phyloP scores from a whole-genome alignment of 1,139 yeast genomes.

The Candida albicans region DNA sequence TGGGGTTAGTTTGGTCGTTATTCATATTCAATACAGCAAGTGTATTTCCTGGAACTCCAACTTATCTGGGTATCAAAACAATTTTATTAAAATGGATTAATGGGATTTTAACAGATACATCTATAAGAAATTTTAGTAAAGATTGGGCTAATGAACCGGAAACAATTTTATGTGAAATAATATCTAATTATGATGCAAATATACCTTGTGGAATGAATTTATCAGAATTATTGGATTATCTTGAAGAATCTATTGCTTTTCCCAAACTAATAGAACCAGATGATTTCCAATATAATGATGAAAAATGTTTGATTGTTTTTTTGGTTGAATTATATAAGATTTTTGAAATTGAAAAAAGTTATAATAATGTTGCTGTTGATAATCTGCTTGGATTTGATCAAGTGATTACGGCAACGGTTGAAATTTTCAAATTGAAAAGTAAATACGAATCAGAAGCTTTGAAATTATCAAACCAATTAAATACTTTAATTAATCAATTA shows the following conservation, averaged over 20 bases:
- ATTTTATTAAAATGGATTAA: constrained; percentile 39
- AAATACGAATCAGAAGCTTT: constrained; percentile 34
- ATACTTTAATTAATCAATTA: constrained; percentile 15
- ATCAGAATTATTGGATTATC: constrained; percentile 20
- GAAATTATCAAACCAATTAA: constrained; percentile 29
- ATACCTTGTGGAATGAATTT: constrained; percentile 24
- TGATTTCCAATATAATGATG: constrained; percentile 63
- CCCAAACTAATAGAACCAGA: constrained; percentile 60
- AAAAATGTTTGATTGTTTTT: constrained; percentile 63
- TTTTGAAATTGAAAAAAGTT: constrained; percentile 31
- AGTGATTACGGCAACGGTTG: constrained; percentile 5
- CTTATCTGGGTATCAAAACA: constrained; percentile 33
- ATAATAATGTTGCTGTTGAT: constrained; percentile 3
- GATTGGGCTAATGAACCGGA: constrained; percentile 38
- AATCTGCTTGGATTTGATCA: constrained; percentile 15
- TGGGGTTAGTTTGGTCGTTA: constrained; percentile 67
- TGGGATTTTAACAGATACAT: constrained; percentile 18
- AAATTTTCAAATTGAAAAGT: constrained; percentile 23
- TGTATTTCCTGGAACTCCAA: constrained; percentile 32
- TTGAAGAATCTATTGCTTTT: constrained; percentile 46
- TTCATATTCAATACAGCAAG: constrained; percentile 50
- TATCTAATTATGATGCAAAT: constrained; percentile 24
- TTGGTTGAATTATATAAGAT: constrained; percentile 66
- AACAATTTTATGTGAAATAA: constrained; percentile 31
- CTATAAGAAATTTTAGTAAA: constrained; percentile 33